Conservation (phyloP, 805 yeast genomes). For the Nakazawaea ishiwadae region DNA sequence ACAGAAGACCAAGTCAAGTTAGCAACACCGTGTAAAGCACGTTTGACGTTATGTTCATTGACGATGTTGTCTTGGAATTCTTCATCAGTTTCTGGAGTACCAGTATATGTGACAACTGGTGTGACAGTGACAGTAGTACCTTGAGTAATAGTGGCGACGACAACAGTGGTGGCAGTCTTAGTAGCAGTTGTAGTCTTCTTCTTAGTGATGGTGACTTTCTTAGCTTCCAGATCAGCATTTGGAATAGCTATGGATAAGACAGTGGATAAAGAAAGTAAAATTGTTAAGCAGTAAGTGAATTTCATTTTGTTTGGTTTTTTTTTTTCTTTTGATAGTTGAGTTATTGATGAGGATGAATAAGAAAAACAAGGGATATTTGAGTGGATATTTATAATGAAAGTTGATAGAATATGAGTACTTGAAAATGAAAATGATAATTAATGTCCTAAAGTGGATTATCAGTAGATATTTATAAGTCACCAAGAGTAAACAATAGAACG, state of each 20-base stretch:
- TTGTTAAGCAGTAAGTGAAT: not conserved
- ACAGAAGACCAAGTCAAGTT: constrained; percentile 52
- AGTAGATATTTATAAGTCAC: no score
- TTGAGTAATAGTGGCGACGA: constrained; percentile 14
- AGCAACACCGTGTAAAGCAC: constrained; percentile 49
- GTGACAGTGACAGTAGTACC: constrained; percentile 17
- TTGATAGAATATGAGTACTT: no score
- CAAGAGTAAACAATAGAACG: no score
- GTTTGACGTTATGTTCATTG: constrained; percentile 54
- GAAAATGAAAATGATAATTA: no score
- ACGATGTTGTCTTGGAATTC: constrained; percentile 41
- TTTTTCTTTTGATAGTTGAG: no score
- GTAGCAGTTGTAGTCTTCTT: constrained; percentile 10
- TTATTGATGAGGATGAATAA: no score
- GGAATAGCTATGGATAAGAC: constrained; percentile 21
- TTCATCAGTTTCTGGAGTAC: constrained; percentile 17
- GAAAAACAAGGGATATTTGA: no score
- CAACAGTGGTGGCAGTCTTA: constrained; percentile 13
- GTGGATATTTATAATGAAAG: no score
- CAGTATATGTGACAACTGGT: constrained; percentile 16
- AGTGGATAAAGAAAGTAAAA: constrained; percentile 15
- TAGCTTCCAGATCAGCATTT: constrained; percentile 15
- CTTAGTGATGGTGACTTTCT: constrained; percentile 10
- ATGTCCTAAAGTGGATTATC: no score
- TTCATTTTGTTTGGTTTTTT: not conserved